Evolutionary conservation across 2,329 filamentous ascomycete species (phyloP), one percentile per base, ranked within the genome.

Genomic region (Trichoderma oligosporum): DNA sequence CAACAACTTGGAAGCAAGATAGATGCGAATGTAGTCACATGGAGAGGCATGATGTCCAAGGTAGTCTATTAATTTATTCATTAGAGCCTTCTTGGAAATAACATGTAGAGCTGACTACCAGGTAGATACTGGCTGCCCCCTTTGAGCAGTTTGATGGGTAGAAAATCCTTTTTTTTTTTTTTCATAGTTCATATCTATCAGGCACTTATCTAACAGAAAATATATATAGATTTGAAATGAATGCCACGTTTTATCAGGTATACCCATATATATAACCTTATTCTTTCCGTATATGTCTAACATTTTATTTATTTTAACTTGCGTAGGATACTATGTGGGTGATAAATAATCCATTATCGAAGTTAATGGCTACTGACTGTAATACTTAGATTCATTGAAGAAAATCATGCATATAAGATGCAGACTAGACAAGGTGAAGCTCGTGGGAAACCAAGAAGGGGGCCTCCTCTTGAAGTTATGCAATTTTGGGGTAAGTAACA

Each of bases 1-100:
- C 78, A 85, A 69, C 78, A 84, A 62, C 83, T 80, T 0, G 81
- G 82, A 2, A 79, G 82, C 66, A 86, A 81, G 67, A 85, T 87
- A 29, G 85, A 91, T 60, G 87, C 88, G 2, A 85, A 96, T 65
- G 71, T 97, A 44, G 80, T 97, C 51, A 97, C 93, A 1, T 99
- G 93, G 93, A 81, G 94, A 66, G 94, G 94, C 35, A 97, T 97
- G 91, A 92, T 99, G 87, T 97, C 94, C 61, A 99, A 97, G 81
- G 91, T 92, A 69, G 20, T 35, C 11, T 6, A 20, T 8, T 7
- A 12, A 39, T 12, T 9, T 18, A 9, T 36, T 20, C 4, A 20
- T 39, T 51, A 9, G n/a, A 4, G 11, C n/a, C n/a, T 18, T 22
- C n/a, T 6, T 8, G 18, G 12, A 42, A 42, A 14, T 7, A 42